Percentiles rank a stretch among this genome's conserved stretches.
phyloP scores from a whole-genome alignment of 768 basidiomycete genomes.

The Pleurotus giganteus region DNA sequence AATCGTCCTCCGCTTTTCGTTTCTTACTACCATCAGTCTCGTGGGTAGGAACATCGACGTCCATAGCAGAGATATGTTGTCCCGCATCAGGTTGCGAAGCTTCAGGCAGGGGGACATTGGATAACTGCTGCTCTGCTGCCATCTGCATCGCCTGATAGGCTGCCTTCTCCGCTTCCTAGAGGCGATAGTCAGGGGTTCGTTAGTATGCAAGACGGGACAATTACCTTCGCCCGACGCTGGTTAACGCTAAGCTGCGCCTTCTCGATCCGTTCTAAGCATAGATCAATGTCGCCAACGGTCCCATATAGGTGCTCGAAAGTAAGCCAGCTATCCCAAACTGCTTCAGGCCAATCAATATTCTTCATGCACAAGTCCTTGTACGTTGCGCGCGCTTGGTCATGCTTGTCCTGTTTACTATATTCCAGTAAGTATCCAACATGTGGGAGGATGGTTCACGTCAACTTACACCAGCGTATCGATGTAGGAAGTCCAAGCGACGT shows the following conservation, averaged over 20 bases:
- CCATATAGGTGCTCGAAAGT: constrained; percentile 89
- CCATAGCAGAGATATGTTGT: constrained; percentile 23
- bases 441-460: constrained; percentile 1
- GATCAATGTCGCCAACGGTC: constrained; percentile 61
- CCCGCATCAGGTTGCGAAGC: constrained; percentile 41
- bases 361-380: constrained; percentile 68
- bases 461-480: constrained; percentile 73
- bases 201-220: not conserved
- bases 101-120: constrained; percentile 29
- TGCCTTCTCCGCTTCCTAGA: constrained; percentile 62
- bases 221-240: constrained; percentile 59
- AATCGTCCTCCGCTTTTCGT: constrained; percentile 60
- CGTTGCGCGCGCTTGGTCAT: constrained; percentile 60
- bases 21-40: constrained; percentile 45
- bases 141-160: constrained; percentile 49
- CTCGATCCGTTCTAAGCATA: constrained; percentile 60
- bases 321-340: constrained; percentile 87
- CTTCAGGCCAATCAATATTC: constrained; percentile 93
- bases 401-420: constrained; percentile 47
- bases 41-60: constrained; percentile 23
- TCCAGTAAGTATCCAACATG: constrained; percentile 10
- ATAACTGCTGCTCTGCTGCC: constrained; percentile 37
- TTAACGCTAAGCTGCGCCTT: constrained; percentile 65
- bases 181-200: not conserved
- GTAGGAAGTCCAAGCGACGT: constrained; percentile 73